phyloP scores from a whole-genome alignment of 1,284 basidiomycete genomes.

The Trichosporon inkin region DNA sequence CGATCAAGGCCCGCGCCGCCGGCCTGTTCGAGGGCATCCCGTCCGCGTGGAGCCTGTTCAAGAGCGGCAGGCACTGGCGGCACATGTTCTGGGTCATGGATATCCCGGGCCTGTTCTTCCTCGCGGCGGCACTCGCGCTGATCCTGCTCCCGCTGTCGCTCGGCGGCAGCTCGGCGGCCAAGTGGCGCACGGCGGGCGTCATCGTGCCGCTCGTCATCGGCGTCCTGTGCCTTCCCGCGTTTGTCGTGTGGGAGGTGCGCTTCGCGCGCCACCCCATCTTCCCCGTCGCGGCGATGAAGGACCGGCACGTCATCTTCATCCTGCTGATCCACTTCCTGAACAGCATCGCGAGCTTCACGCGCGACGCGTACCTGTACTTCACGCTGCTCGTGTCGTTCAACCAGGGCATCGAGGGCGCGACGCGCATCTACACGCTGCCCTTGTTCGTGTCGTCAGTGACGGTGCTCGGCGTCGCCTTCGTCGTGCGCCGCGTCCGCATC shows the following conservation, averaged over 20 bases:
- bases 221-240: constrained; percentile 44
- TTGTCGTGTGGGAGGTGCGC: constrained; percentile 49
- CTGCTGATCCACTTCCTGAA: constrained; percentile 33
- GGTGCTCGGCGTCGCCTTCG: constrained; percentile 43
- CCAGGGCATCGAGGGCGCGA: constrained; percentile 44
- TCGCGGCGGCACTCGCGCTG: constrained; percentile 43
- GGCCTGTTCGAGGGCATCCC: constrained; percentile 40
- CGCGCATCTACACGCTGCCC: constrained; percentile 49
- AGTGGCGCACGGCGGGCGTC: constrained; percentile 45
- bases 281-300: constrained; percentile 47
- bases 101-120: constrained; percentile 46
- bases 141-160: constrained; percentile 51
- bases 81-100: constrained; percentile 52
- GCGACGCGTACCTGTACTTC: constrained; percentile 48
- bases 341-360: constrained; percentile 45
- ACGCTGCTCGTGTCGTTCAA: constrained; percentile 49
- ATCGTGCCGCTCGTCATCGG: constrained; percentile 51
- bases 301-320: constrained; percentile 49
- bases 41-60: constrained; percentile 30
- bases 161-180: constrained; percentile 37
- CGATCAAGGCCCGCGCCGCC: constrained; percentile 29
- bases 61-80: constrained; percentile 16
- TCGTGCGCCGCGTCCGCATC: constrained; percentile 44
- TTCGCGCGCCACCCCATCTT: constrained; percentile 46
- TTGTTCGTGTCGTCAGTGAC: constrained; percentile 48